Conservation (phyloP, 306 rosid species). For the Corylus heterophylla region DNA sequence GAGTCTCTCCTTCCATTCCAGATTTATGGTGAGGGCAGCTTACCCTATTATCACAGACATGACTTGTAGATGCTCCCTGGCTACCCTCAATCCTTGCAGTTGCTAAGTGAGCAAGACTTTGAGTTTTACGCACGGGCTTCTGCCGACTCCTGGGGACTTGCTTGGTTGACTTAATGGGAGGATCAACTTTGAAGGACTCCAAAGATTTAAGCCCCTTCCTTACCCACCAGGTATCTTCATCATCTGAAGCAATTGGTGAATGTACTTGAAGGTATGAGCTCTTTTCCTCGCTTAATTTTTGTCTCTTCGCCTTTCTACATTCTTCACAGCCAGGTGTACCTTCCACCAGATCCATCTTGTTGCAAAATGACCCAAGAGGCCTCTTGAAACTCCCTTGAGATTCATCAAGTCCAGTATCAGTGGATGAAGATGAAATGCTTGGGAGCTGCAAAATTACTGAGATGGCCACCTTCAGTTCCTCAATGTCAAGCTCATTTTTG, state of each 20-base stretch:
- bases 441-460: conserved; percentile 67
- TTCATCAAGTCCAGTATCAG: conserved; percentile 51
- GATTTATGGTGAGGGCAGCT: conserved; percentile 81
- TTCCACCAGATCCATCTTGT: conserved; percentile 63
- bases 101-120: conserved; percentile 83
- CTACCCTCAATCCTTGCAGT: conserved; percentile 95
- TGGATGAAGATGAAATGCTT: conserved; percentile 34
- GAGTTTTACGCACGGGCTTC: conserved; percentile 75
- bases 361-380: conserved; percentile 43
- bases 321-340: conserved; percentile 94
- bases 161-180: conserved; percentile 62
- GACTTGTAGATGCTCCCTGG: conserved; percentile 98
- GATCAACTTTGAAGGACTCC: conserved; percentile 70
- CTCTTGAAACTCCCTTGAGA: conserved; percentile 58
- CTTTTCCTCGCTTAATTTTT: conserved; percentile 71
- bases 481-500: conserved; percentile 52
- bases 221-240: conserved; percentile 87
- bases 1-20: conserved; percentile 60
- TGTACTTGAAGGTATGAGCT: conserved; percentile 52
- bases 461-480: conserved; percentile 77
- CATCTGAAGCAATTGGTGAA: conserved; percentile 62
- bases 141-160: conserved; percentile 70
- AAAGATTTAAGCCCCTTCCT: conserved; percentile 70
- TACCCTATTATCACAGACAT: conserved; percentile 80
- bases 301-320: conserved; percentile 83